These are phyloP conservation scores for Pichia norvegensis DNA, from an alignment of 1,139 yeast species.

Conservation along the genomic window DNA sequence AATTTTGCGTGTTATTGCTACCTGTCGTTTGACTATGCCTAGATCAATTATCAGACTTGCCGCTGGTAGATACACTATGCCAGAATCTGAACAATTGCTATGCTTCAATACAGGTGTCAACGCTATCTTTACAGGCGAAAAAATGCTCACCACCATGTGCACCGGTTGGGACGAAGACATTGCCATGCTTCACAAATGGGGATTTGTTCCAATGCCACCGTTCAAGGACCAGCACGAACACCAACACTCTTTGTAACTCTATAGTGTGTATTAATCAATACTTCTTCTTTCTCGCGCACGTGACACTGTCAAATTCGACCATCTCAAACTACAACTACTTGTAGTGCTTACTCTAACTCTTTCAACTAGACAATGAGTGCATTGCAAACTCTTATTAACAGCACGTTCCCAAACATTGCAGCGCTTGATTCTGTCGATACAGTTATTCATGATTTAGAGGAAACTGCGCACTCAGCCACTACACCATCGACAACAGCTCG, in stretches of 20 bases:
- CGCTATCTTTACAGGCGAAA: conserved; percentile 76
- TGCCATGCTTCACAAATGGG: conserved; percentile 62
- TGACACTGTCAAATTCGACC: background rate
- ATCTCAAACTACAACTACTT: too few relatives aligned
- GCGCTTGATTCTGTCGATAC: conserved; percentile 9
- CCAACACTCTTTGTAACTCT: too few relatives aligned
- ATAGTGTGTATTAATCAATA: too few relatives aligned
- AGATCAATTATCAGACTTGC: conserved; percentile 62
- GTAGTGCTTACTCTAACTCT: too few relatives aligned
- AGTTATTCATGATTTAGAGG: conserved; percentile 4
- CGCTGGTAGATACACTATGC: conserved; percentile 78
- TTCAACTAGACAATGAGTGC: background rate
- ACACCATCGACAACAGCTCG: background rate
- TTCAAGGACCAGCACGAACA: conserved; percentile 28
- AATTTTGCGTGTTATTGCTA: conserved; percentile 61
- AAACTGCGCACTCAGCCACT: background rate
- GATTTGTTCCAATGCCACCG: conserved; percentile 60
- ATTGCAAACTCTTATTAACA: background rate
- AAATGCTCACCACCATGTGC: conserved; percentile 77
- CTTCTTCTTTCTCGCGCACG: background rate
- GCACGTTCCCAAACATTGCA: background rate
- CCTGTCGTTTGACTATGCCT: conserved; percentile 73
- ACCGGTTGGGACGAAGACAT: conserved; percentile 82
- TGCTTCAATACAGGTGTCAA: conserved; percentile 76
- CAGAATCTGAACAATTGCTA: conserved; percentile 64